Base-by-base conservation (phyloP, 441 rosid genomes). In the Manihot esculenta region DNA sequence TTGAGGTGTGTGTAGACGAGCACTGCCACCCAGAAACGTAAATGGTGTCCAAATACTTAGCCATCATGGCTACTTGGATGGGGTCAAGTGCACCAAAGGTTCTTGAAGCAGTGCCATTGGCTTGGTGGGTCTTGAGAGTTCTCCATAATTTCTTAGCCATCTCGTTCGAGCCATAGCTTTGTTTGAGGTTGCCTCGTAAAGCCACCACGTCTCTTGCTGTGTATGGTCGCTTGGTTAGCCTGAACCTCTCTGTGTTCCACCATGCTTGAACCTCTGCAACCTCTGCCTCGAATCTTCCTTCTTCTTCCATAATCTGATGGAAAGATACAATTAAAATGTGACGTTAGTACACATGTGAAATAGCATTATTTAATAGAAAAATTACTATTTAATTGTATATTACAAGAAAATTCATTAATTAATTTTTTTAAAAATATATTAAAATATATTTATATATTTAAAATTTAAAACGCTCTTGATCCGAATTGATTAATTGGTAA, bases 21-120 rank as follows among this genome's bases (percentile, higher is more conserved):
- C 99, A 94, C 71, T 94, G 98, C 97, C 97, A 92, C 23, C 99
- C 99, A 5, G 97, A 94, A 72, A 92, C 93, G 15, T 92, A 94
- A 57, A 92, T 89, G 33, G 87, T 76, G 86, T 94, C 97, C 64
- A 92, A 76, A 82, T 89, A 88, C 75, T 88, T 90, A 71, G 94
- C 97, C 99, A 92, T 94, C 97, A 92, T 88, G 73, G 99, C 64
- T 17, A 90, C 98, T 66, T 94, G 96, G 65, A 92, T 96, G 7
- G 98, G 94, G 78, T 90, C 97, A 35, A 90, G 91, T 2, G 99
- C 96, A 21, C 97, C 94, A 14, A 92, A 92, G 51, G 99, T 94
- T 62, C 97, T 87, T 15, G 99, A 92, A 17, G 99, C 85, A 7
- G 96, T 89, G 72, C 94, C 91, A 12, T 89, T 86, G 51, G 92